Evolutionary conservation across 768 basidiomycete species (phyloP), one percentile per base, ranked within the genome.

Genomic region (Naganishia vishniacii): DNA sequence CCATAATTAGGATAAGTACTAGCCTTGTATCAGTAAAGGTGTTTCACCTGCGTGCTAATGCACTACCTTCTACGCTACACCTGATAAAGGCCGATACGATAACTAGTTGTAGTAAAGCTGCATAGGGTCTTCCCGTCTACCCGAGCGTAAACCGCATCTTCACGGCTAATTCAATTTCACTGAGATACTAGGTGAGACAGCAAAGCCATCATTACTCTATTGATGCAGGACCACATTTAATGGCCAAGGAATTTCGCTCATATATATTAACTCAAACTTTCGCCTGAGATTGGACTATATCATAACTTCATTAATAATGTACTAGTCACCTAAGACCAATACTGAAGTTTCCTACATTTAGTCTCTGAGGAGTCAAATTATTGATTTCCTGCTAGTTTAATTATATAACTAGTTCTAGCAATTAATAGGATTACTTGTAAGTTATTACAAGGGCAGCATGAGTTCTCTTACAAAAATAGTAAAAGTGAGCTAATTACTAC

Each of bases 131-230:
- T 70, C 69, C 69, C 69, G 69, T 70, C 69, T 66, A 56, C 48
- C 69, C 51, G 69, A 49, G 61, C 65, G 66, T 60, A 70, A 68
- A 65, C 69, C 69, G 69, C 69, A 70, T 70, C 69, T 70, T 59
- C 69, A 70, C 69, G 69, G 69, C 48, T 68, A 70, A 68, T 70
- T 70, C 69, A 70, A 68, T 70, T 70, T 70, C 69, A 66, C 67
- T 66, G 67, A 69, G 65, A 59, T 64, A 65, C 67, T 68, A 48
- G 64, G 67, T 62, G 69, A 71, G 70, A 71, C 70, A 71, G 70
- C 62, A 67, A 62, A 65, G 59, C 69, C 66, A 71, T 71, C 70
- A 64, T 69, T 69, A 70, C 59, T 66, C 65, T 66, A 60, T 66
- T 66, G 65, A 68, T 68, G 68, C 70, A 69, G 70, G 70, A 70